Evolutionary conservation across 2,329 filamentous ascomycete genomes (phyloP), one percentile per base, ranked within the genome.

Genomic region (Onygenales sp.): DNA sequence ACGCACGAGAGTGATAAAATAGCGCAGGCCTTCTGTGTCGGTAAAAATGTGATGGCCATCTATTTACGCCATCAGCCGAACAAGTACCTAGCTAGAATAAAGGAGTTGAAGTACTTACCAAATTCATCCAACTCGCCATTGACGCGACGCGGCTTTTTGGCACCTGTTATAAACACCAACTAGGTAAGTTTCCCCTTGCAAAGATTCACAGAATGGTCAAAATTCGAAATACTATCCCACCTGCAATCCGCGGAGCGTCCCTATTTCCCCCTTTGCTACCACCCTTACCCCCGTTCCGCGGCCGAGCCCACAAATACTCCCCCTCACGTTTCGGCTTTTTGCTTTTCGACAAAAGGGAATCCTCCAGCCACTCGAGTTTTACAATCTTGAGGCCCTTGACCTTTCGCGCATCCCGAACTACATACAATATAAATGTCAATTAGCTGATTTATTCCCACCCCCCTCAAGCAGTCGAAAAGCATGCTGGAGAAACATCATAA

Each of bases 21-120:
- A 89, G 3, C 72, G 66, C 64, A 89, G 87, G 47, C 77, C 78
- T 0, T 77, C 78, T 2, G 61, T 53, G 64, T 93, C 87, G 14
- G 68, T 70, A 67, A 86, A 89, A 56, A 87, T 67, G 55, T 82
- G 82, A 62, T 83, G 81, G n/a, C 81, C 71, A 36, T 75, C 83
- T 85, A 54, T 46, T 35, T 54, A 43, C 39, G 14, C 32, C 17
- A 35, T 27, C 21, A 27, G 27, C 17, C 9, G 36, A 39, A 27
- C 2, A 14, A 27, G 17, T n/a, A 13, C 10, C 21, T 27, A 27
- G 21, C 21, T 27, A 5, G 21, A 5, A 27, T 27, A 27, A 3
- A 3, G 21, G 21, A 27, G 21, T 27, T 27, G 21, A 27, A 27
- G 3, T 5, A 51, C 49, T 43, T 17, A 51, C 49, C 39, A 43